A percentile compares a stretch with the other conserved stretches of the same genome.
Evolutionary conservation across 768 basidiomycete species (phyloP).

Genomic region (Lanmaoa pseudosensibilis): DNA sequence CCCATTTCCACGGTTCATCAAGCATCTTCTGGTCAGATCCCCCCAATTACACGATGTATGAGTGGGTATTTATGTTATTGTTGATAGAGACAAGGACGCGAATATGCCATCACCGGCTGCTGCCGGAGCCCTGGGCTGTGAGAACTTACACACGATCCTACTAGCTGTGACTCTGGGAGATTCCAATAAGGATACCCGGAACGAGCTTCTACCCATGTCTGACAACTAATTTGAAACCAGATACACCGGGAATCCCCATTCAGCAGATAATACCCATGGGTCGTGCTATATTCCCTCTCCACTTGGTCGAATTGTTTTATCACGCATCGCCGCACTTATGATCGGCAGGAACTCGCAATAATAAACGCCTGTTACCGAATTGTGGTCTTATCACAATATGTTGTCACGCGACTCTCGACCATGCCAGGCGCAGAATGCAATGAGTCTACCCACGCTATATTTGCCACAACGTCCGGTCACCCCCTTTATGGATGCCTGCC

Average conservation of each 20-base stretch:
- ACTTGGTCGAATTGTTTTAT: background rate
- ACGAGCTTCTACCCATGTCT: background rate
- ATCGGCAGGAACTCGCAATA: background rate
- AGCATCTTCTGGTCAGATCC: background rate
- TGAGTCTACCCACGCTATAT: background rate
- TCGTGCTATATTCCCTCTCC: background rate
- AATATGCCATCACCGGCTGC: background rate
- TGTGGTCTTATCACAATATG: background rate
- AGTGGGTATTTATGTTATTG: background rate
- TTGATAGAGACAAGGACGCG: background rate
- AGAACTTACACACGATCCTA: constrained; percentile 2
- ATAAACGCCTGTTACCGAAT: background rate
- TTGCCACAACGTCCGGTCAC: background rate
- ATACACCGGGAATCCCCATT: background rate
- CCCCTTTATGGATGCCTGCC: background rate
- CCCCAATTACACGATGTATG: background rate
- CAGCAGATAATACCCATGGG: background rate
- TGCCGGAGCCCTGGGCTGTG: constrained; percentile 1
- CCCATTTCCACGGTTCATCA: background rate
- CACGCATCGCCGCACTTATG: background rate
- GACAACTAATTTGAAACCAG: background rate
- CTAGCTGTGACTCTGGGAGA: background rate
- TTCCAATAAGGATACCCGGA: background rate
- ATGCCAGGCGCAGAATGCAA: background rate
- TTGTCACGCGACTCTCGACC: background rate